phyloP scores from a whole-genome alignment of 1,284 basidiomycete genomes.

The Abortiporus biennis region DNA sequence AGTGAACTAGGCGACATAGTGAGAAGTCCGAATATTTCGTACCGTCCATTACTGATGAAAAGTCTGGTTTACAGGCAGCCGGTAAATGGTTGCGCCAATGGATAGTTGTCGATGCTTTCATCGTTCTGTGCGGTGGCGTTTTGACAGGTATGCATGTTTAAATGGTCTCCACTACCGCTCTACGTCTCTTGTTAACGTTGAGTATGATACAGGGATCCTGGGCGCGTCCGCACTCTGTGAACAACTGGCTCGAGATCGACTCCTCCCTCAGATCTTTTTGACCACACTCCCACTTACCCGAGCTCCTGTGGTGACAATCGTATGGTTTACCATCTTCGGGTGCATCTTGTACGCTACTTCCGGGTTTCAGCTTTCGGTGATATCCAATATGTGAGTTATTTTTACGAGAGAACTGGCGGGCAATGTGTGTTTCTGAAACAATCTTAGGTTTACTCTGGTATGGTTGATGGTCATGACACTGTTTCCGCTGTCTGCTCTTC shows the following conservation, averaged over 20 bases:
- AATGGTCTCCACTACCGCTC: background rate
- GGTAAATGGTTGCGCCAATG: slow-evolving; percentile 55
- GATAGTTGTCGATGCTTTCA: slow-evolving; percentile 57
- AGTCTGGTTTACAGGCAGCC: slow-evolving; percentile 29
- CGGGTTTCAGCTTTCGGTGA: slow-evolving; percentile 41
- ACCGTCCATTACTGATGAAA: slow-evolving; percentile 7
- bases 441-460: slow-evolving; percentile 47
- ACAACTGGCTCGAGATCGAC: slow-evolving; percentile 50
- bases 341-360: slow-evolving; percentile 53
- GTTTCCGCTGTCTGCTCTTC: slow-evolving; percentile 53
- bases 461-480: slow-evolving; percentile 61
- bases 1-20: slow-evolving; percentile 53
- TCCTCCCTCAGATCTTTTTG: slow-evolving; percentile 52
- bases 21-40: slow-evolving; percentile 5
- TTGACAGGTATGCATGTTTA: slow-evolving; percentile 51
- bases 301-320: slow-evolving; percentile 47
- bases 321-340: slow-evolving; percentile 45
- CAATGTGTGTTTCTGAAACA: too few relatives aligned
- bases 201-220: slow-evolving; percentile 37
- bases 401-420: slow-evolving; percentile 9
- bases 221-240: slow-evolving; percentile 55
- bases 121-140: slow-evolving; percentile 66
- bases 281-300: slow-evolving; percentile 41
- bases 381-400: slow-evolving; percentile 48
- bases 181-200: slow-evolving; percentile 1